phyloP scores from a whole-genome alignment of 371 early-diverging fungal species.

The Blyttiomyces sp. region DNA sequence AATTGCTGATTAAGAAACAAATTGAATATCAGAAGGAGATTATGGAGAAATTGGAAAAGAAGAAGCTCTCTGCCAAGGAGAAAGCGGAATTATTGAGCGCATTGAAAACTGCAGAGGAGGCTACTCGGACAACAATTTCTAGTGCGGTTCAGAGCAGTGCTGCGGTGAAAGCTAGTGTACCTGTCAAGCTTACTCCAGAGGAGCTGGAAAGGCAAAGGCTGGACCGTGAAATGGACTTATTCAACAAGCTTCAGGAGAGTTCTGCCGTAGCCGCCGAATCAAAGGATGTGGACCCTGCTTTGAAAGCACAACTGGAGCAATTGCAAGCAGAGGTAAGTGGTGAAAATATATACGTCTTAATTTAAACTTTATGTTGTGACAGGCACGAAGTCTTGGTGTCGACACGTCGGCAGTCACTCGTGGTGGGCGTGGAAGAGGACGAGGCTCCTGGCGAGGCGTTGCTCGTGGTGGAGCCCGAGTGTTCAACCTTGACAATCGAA shows the following conservation, averaged over 20 bases:
- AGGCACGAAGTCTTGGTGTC: constrained; percentile 43
- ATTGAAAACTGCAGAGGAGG: constrained; percentile 26
- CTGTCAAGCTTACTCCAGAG: constrained; percentile 12
- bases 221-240: constrained; percentile 46
- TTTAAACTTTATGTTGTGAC: constrained; percentile 8
- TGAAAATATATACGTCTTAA: background rate
- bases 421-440: constrained; percentile 48
- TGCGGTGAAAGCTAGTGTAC: constrained; percentile 10
- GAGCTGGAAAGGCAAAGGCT: constrained; percentile 36
- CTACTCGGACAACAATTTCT: constrained; percentile 15
- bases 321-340: constrained; percentile 58
- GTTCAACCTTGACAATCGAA: constrained; percentile 63
- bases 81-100: constrained; percentile 49
- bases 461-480: constrained; percentile 24
- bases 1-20: constrained; percentile 55
- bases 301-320: constrained; percentile 60
- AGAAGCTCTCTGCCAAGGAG: constrained; percentile 51
- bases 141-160: constrained; percentile 29
- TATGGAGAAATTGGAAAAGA: constrained; percentile 47
- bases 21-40: constrained; percentile 61
- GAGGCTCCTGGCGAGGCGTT: constrained; percentile 19
- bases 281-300: constrained; percentile 39
- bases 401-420: constrained; percentile 38
- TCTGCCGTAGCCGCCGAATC: constrained; percentile 16
- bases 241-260: constrained; percentile 19